Conservation (phyloP, 352 stramenopile genomes). For the Phytophthora europaea region DNA sequence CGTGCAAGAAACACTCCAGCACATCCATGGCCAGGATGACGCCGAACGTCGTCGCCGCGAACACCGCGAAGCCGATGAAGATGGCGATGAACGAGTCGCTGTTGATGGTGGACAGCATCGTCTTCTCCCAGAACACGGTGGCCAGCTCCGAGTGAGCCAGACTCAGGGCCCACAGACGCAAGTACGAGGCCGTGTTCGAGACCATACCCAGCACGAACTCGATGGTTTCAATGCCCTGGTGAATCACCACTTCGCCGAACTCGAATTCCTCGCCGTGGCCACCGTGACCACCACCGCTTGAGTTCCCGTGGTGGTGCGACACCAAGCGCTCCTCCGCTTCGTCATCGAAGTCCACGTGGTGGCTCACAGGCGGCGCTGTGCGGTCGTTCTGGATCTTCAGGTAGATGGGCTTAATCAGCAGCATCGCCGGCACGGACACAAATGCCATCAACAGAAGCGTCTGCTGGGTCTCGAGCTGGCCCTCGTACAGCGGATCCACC, state of each 20-base stretch:
- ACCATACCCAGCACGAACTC: constrained; percentile 99
- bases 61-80: constrained; percentile 95
- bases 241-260: constrained; percentile 98
- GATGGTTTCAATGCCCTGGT: constrained; percentile 99
- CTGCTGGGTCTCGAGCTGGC: constrained; percentile 91
- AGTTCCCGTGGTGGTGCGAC: constrained; percentile 54
- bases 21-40: constrained; percentile 99
- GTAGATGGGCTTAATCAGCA: constrained; percentile 96
- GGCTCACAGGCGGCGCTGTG: constrained; percentile 57
- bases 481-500: constrained; percentile 96
- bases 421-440: constrained; percentile 96
- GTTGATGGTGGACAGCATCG: constrained; percentile 98
- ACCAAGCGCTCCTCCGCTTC: constrained; percentile 71
- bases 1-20: constrained; percentile 99
- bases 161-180: constrained; percentile 99
- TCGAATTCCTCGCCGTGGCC: constrained; percentile 89
- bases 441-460: constrained; percentile 95
- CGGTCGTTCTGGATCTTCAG: constrained; percentile 83
- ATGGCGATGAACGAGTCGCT: constrained; percentile 97
- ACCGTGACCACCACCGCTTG: constrained; percentile 47
- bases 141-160: constrained; percentile 96
- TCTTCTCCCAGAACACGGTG: constrained; percentile 99
- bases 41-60: constrained; percentile 96
- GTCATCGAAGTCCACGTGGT: constrained; percentile 87
- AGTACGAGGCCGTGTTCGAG: constrained; percentile 99